These are phyloP conservation scores for Candida gigantensis DNA, from an alignment of 1,139 yeast genomes.

Conservation along the genomic window DNA sequence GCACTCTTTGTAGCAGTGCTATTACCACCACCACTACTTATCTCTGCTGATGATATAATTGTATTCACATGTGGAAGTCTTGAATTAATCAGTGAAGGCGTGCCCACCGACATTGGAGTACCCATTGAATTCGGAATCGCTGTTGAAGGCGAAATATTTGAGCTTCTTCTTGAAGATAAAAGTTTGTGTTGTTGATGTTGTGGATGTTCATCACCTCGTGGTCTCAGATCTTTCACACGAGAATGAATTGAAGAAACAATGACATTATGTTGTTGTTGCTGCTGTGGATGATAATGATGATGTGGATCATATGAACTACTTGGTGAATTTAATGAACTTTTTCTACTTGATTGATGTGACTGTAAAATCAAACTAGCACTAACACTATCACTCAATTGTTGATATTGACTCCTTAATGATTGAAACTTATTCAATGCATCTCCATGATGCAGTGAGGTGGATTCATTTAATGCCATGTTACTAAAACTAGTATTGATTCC, in stretches of 20 bases:
- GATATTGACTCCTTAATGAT: conserved; percentile 41
- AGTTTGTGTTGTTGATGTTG: conserved; percentile 1
- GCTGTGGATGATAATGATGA: conserved; percentile 8
- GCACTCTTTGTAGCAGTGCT: conserved; percentile 12
- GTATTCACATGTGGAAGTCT: conserved; percentile 17
- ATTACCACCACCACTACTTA: conserved; percentile 8
- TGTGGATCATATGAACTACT: conserved; percentile 16
- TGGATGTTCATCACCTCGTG: conserved; percentile 22
- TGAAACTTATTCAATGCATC: conserved; percentile 43
- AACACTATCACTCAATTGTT: conserved; percentile 54
- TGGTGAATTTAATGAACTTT: conserved; percentile 34
- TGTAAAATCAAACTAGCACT: conserved; percentile 43
- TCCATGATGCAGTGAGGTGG: conserved; percentile 7
- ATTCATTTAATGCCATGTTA: conserved; percentile 2
- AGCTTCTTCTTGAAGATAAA: conserved; percentile 2
- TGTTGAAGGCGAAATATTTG: conserved; percentile 4
- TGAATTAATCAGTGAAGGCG: conserved; percentile 5
- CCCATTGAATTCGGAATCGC: conserved; percentile 1
- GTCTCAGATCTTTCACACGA: conserved; percentile 35
- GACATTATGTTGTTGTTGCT: conserved; percentile 7
- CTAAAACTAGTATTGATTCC: conserved; percentile 7
- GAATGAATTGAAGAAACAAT: conserved; percentile 24
- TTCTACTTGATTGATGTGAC: conserved; percentile 30
- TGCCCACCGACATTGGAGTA: too few relatives aligned
- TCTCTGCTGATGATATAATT: conserved; percentile 13